These are phyloP conservation scores for Hanseniaspora taiwanica DNA, from an alignment of 805 yeast genomes.

Conservation along the genomic window DNA sequence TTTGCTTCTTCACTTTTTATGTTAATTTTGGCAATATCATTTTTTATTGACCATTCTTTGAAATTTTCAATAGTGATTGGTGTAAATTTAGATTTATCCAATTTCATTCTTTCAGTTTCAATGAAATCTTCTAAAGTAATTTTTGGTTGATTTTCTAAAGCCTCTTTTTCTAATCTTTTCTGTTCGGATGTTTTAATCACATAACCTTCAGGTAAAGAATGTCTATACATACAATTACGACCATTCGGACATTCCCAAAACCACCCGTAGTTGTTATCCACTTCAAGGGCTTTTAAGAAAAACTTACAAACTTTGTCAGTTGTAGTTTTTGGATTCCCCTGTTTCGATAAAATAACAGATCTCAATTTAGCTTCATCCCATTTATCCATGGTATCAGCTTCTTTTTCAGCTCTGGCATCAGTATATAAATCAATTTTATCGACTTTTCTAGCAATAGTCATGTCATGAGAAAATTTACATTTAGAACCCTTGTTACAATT, in stretches of 20 bases:
- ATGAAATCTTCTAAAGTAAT: constrained; percentile 91
- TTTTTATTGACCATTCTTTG: constrained; percentile 68
- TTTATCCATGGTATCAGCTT: constrained; percentile 79
- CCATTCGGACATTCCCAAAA: constrained; percentile 96
- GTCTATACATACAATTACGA: constrained; percentile 89
- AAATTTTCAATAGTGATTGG: constrained; percentile 80
- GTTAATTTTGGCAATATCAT: constrained; percentile 41
- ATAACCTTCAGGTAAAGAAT: constrained; percentile 93
- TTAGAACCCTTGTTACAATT: constrained; percentile 66
- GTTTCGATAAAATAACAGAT: constrained; percentile 76
- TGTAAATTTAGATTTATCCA: constrained; percentile 60
- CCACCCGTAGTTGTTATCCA: constrained; percentile 94
- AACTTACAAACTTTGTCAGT: constrained; percentile 90
- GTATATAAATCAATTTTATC: constrained; percentile 86
- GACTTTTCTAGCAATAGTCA: constrained; percentile 72
- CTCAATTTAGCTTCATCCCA: constrained; percentile 97
- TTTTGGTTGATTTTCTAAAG: constrained; percentile 72
- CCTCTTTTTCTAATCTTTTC: constrained; percentile 75
- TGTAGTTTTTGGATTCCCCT: constrained; percentile 86
- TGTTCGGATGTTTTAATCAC: constrained; percentile 95
- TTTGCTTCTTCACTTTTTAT: constrained; percentile 17
- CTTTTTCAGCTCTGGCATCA: constrained; percentile 62
- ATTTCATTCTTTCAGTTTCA: constrained; percentile 79
- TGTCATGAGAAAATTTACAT: constrained; percentile 90
- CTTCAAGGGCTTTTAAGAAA: constrained; percentile 91